A percentile compares a stretch with the other conserved stretches of the same genome.
Evolutionary conservation across 768 basidiomycete species (phyloP).

Genomic region (Scleroderma citrinum): DNA sequence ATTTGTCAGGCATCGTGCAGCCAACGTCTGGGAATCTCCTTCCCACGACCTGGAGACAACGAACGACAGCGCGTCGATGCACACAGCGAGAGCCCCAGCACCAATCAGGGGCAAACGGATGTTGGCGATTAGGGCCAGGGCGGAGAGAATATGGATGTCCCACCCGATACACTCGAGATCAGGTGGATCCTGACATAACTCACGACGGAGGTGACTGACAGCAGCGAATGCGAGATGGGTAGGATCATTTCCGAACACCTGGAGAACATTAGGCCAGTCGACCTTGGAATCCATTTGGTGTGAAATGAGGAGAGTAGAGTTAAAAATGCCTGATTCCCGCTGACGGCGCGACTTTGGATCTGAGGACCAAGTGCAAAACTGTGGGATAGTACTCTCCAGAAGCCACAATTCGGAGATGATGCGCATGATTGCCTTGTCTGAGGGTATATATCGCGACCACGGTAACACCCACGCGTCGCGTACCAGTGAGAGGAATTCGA

Average conservation of each 20-base stretch:
- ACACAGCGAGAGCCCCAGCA: slow-evolving; percentile 19
- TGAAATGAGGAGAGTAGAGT: slow-evolving; percentile 22
- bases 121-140: slow-evolving; percentile 12
- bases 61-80: slow-evolving; percentile 17
- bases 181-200: slow-evolving; percentile 13
- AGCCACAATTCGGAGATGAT: slow-evolving; percentile 25
- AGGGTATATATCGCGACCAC: slow-evolving; percentile 21
- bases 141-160: slow-evolving; percentile 24
- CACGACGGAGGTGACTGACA: slow-evolving; percentile 20
- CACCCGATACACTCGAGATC: slow-evolving; percentile 23
- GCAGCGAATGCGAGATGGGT: slow-evolving; percentile 15
- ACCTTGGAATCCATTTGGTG: slow-evolving; percentile 14
- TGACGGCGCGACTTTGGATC: slow-evolving; percentile 5
- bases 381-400: slow-evolving; percentile 21
- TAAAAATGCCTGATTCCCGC: slow-evolving; percentile 26
- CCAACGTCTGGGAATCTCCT: slow-evolving; percentile 6
- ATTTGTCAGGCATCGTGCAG: slow-evolving; percentile 19
- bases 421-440: slow-evolving; percentile 22
- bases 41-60: slow-evolving; percentile 13
- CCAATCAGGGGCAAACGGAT: slow-evolving; percentile 16
- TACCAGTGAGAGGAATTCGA: slow-evolving; percentile 23
- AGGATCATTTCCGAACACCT: slow-evolving; percentile 15
- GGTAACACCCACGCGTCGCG: slow-evolving; percentile 18
- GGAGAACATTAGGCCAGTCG: slow-evolving; percentile 21
- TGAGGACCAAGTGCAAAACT: slow-evolving; percentile 14